Evolutionary conservation across 257 asterid genomes (phyloP).

Genomic region (Primulina tabacum): DNA sequence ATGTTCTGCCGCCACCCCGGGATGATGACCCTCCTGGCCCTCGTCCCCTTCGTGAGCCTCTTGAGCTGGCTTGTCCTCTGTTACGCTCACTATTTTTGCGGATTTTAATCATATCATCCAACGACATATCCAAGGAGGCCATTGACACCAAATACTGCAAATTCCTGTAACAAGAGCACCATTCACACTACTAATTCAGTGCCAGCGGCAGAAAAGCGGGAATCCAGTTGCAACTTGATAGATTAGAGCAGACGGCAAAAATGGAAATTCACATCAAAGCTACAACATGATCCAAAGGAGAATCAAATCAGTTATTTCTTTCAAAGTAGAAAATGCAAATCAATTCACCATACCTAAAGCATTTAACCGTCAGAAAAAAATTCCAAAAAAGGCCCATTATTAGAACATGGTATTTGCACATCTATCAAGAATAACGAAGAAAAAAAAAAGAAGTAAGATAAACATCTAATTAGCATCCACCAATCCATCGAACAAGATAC

Average conservation of each 20-base stretch:
- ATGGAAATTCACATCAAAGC: neutral
- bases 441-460: neutral
- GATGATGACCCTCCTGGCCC: slow-evolving; percentile 53
- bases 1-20: slow-evolving; percentile 68
- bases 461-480: neutral
- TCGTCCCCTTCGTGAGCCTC: slow-evolving; percentile 66
- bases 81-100: slow-evolving; percentile 52
- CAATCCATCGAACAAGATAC: neutral
- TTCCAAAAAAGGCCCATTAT: neutral
- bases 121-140: slow-evolving; percentile 82
- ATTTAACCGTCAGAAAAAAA: no score
- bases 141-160: slow-evolving; percentile 29
- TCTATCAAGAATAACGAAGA: neutral
- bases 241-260: neutral
- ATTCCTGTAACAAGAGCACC: slow-evolving; percentile 25
- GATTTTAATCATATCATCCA: slow-evolving; percentile 88
- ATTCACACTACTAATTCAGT: slow-evolving; percentile 4
- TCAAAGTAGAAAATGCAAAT: neutral
- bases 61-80: slow-evolving; percentile 63
- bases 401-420: neutral
- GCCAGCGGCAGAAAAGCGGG: neutral
- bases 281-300: neutral
- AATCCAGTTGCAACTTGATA: neutral
- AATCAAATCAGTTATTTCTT: neutral
- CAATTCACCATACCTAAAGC: no score